Conservation (phyloP, 129 eudicot species). For the Flaveria trinervia region DNA sequence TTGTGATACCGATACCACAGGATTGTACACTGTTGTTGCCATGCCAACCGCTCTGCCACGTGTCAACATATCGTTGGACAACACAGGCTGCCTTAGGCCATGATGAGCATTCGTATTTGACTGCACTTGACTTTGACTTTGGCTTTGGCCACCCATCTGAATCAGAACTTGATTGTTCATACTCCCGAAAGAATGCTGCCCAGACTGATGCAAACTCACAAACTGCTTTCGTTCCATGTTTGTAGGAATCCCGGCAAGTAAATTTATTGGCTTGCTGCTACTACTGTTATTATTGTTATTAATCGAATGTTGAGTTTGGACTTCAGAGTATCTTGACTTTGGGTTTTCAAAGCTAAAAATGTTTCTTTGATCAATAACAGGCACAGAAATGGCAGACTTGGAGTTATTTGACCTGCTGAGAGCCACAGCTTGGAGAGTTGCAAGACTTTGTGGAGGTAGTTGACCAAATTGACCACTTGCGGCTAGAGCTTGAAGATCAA, state of each 20-base stretch:
- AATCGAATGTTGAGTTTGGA: conserved; percentile 52
- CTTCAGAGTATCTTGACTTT: conserved; percentile 58
- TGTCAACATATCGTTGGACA: conserved; percentile 40
- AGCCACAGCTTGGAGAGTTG: conserved; percentile 71
- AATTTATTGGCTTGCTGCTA: conserved; percentile 55
- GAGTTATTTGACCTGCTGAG: conserved; percentile 50
- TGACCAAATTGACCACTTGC: conserved; percentile 88
- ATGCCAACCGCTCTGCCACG: conserved; percentile 39
- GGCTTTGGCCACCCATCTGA: conserved; percentile 56
- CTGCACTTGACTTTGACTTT: conserved; percentile 37
- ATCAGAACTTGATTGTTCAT: conserved; percentile 36
- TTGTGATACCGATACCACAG: conserved; percentile 55
- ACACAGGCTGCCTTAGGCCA: conserved; percentile 50
- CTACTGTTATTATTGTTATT: conserved; percentile 12
- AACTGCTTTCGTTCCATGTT: conserved; percentile 89
- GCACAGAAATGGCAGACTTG: conserved; percentile 56
- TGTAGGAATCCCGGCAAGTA: conserved; percentile 92
- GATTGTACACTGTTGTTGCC: conserved; percentile 36
- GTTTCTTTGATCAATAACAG: conserved; percentile 74
- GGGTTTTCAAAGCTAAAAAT: conserved; percentile 77
- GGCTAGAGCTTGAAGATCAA: conserved; percentile 90
- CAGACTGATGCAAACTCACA: conserved; percentile 65
- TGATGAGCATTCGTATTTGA: conserved; percentile 30
- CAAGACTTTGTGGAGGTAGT: conserved; percentile 82
- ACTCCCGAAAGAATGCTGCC: conserved; percentile 38